Evolutionary conservation across 345 rosid genomes (phyloP), one percentile per base, ranked within the genome.

Genomic region (Carallia brachiata): DNA sequence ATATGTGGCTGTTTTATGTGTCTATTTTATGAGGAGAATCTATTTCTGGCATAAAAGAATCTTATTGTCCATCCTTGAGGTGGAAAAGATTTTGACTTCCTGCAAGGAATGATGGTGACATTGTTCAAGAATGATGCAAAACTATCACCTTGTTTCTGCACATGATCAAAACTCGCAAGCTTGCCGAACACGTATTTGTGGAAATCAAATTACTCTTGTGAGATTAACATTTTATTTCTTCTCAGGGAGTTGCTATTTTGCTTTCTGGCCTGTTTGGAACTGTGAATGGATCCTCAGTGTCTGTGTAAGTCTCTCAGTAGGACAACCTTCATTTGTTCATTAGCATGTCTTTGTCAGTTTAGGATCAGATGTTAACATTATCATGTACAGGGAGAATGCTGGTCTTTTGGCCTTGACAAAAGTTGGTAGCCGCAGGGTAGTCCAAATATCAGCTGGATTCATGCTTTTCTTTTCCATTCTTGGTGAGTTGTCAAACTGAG

Each of bases 401-500:
- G 97, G 99, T 72, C 86, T 95, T 64, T 75, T 95, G 81, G 99
- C 87, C 62, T 80, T 95, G 75, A 95, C 99, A 36, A 81, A 80
- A 77, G 89, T 95, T 74, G 99, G 97, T 63, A 95, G 99, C 78
- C 77, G 99, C 39, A 90, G 97, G 77, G 97, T 92, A 81, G 97
- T 92, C 63, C 93, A 92, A 81, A 90, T 95, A 73, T 83, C 99
- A 7, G 97, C 99, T 67, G 97, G 96, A 57, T 95, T 95, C 84
- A 92, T 95, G 99, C 82, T 95, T 71, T 95, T 95, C 84, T 95
- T 95, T 85, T 92, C 99, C 12, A 72, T 95, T 81, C 93, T 95
- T 34, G 99, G 97, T 88, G 78, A 63, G 86, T 62, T 62, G 15
- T 70, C 70, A 63, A 44, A 57, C 32, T 15, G 10, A 56, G 48